Evolutionary conservation across 495 filamentous ascomycete genomes (phyloP), one percentile per base, ranked within the genome.

Genomic region (Aspergillus panamensis): DNA sequence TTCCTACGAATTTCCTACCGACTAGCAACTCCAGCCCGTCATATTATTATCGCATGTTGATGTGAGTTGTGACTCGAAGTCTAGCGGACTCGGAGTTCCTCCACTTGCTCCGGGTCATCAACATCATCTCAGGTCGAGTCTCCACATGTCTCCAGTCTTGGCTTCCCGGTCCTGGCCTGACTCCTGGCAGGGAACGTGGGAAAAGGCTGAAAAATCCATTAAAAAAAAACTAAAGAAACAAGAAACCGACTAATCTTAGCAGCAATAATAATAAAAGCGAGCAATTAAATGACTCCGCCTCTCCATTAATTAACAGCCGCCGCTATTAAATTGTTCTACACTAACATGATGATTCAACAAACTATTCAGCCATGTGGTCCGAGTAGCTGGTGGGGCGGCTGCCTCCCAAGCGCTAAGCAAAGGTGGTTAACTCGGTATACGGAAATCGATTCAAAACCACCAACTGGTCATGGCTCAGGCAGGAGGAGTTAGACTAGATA

Each of bases 361-460:
- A 47, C 55, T 57, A 50, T 14, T 51, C 42, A 47, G 56, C 56
- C 56, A 58, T 58, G 56, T 58, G 56, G 56, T 37, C 25, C 25
- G 47, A 48, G 17, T 58, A 58, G 48, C 42, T 50, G 30, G 55
- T 52, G 56, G 56, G 48, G 39, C 39, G 31, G 17, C 13, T 55
- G n/a, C 29, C 32, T 55, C 56, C 48, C 51, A 58, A n/a, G 14
- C 14, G 14, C 35, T 39, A 25, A 25, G 25, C 25, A 25, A 25
- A 25, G 25, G 25, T 25, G 25, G 25, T 5, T 25, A 25, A 25
- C 25, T 25, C 25, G 25, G 25, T 25, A 39, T 39, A 45, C 42
- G 16, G 2, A 45, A 45, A 9, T 45, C 42, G 8, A 45, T 45
- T 17, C 16, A 7, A 12, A 19, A 19, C 42, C 42, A 19, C 8